Percentiles rank a stretch among this genome's conserved stretches.
Evolutionary conservation across 192 early-diverging fungal species (phyloP).

Genomic region (Phycomyces nitens): DNA sequence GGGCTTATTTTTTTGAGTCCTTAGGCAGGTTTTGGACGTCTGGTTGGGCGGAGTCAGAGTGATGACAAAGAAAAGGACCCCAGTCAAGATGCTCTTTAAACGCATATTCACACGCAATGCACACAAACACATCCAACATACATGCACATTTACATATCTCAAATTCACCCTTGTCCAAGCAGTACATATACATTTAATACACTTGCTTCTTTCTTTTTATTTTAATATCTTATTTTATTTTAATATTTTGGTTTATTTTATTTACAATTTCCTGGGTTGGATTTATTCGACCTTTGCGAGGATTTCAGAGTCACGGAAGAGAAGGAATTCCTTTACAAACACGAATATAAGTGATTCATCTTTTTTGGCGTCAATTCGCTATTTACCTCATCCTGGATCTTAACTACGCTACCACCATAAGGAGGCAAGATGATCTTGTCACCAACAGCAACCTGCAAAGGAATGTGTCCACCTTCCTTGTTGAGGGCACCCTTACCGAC

Average conservation of each 20-base stretch:
- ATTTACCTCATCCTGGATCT: slow-evolving; percentile 72
- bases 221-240: too few relatives aligned
- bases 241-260: too few relatives aligned
- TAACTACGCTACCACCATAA: slow-evolving; percentile 93
- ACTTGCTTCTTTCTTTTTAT: too few relatives aligned
- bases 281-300: slow-evolving; percentile 76
- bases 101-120: background rate
- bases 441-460: slow-evolving; percentile 81
- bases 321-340: slow-evolving; percentile 64
- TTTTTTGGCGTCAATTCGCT: background rate
- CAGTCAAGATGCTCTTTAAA: background rate
- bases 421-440: slow-evolving; percentile 95
- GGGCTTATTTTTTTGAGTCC: background rate
- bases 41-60: background rate
- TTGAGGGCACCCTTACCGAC: slow-evolving; percentile 87
- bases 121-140: too few relatives aligned
- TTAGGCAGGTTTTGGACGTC: background rate
- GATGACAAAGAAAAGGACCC: background rate
- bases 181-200: too few relatives aligned
- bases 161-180: too few relatives aligned
- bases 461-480: slow-evolving; percentile 83
- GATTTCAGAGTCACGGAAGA: slow-evolving; percentile 92
- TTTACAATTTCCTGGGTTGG: too few relatives aligned
- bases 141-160: too few relatives aligned
- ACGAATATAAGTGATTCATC: background rate